Base-by-base conservation (phyloP, 441 rosid genomes). In the Raphanus hybrid region DNA sequence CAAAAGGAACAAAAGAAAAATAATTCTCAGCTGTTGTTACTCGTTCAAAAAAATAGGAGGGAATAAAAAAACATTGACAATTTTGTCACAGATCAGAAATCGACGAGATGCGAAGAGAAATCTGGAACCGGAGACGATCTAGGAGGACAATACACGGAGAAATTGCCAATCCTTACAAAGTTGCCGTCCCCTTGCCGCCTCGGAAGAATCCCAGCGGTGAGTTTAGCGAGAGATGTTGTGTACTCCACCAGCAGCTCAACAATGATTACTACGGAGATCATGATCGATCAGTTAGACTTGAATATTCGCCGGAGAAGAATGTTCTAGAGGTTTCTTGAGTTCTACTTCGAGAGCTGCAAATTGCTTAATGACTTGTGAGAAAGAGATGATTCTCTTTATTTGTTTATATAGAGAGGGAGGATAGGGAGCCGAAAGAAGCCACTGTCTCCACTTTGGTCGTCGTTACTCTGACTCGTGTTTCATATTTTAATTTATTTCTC, bases 211-310 rank as follows among this genome's bases (percentile, higher is more conserved):
- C 64, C 79, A 74, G 79, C 82, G 16, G 79, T 74, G 43, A 85
- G 43, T 70, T 81, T 85, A 1, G 84, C 80, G 23, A 88, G 81
- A 5, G 83, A 87, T 69, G 52, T 69, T 68, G 86, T 76, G 77
- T 82, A 90, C 37, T 81, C 88, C 74, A 71, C 83, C 14, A 90
- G 26, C 16, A 88, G 75, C 58, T 52, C 58, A 15, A 16, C 20
- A 52, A 52, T 15, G 58, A 52, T 52, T 52, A 52, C 58, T 1
- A 52, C 58, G 23, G 58, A 15, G 23, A 52, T 52, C 58, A 52
- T 52, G 58, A 52, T 52, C 58, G 55, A 50, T 50, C 18, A 3
- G 6, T 52, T 8, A 52, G 58, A 52, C 58, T 52, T 52, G 8
- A 52, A 52, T 6, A 15, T 52, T 52, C 9, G 58, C 20, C 9